A percentile compares a stretch with the other conserved stretches of the same genome.
Conservation (phyloP, 305 asterid species). For the Fraxinus platypoda region DNA sequence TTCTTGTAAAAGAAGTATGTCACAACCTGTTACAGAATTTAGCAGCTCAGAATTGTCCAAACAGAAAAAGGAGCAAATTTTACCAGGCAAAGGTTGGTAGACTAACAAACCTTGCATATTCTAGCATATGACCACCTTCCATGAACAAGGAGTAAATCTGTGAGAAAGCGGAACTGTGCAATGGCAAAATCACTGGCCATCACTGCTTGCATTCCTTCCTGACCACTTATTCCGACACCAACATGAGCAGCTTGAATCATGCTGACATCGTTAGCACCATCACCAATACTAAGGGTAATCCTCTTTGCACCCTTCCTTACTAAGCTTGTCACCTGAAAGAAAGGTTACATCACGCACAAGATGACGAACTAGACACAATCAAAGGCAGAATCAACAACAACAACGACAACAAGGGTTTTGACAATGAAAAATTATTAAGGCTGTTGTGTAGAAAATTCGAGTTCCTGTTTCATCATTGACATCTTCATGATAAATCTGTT, state of each 20-base stretch:
- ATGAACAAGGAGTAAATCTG: conserved; percentile 96
- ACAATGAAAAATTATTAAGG: neutral
- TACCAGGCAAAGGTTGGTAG: conserved; percentile 17
- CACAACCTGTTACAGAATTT: conserved; percentile 66
- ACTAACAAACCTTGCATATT: conserved; percentile 84
- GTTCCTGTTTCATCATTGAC: neutral
- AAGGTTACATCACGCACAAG: conserved; percentile 18
- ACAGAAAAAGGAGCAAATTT: conserved; percentile 10
- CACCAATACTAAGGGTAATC: conserved; percentile 97
- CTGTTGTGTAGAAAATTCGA: neutral
- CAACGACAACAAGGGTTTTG: conserved; percentile 1
- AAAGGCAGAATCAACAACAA: neutral
- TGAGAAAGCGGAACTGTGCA: conserved; percentile 93
- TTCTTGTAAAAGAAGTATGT: conserved; percentile 98
- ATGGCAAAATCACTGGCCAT: conserved; percentile 99
- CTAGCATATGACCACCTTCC: conserved; percentile 99
- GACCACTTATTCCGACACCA: conserved; percentile 99
- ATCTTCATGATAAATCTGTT: neutral
- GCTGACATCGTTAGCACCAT: conserved; percentile 99
- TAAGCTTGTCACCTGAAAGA: conserved; percentile 87
- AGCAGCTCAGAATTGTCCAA: conserved; percentile 15
- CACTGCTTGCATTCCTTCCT: conserved; percentile 99
- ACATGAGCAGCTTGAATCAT: conserved; percentile 99
- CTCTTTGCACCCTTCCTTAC: conserved; percentile 91
- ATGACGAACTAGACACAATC: neutral